These are phyloP conservation scores for Bacidia rubella DNA, from an alignment of 495 filamentous ascomycete genomes.

Conservation along the genomic window DNA sequence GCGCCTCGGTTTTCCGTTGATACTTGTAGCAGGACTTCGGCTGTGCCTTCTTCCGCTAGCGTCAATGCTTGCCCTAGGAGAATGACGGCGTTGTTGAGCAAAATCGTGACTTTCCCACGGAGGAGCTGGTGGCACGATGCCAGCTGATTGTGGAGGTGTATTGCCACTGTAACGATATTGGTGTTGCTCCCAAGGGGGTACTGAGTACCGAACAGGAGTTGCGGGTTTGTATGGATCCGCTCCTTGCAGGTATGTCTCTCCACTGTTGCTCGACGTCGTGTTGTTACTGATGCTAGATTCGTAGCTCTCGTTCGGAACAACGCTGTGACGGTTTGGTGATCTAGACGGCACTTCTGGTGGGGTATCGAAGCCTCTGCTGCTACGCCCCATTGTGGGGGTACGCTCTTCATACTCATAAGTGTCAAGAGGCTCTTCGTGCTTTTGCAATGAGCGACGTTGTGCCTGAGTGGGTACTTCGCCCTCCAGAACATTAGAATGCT, in stretches of 20 bases:
- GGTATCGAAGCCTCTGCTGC: conserved; percentile 8
- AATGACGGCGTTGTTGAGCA: conserved; percentile 1
- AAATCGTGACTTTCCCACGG: conserved; percentile 11
- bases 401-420: not conserved
- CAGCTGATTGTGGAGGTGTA: conserved; percentile 4
- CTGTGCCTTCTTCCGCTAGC: conserved; percentile 9
- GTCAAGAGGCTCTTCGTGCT: not conserved
- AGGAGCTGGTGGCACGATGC: conserved; percentile 9
- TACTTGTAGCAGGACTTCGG: conserved; percentile 18
- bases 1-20: conserved; percentile 17
- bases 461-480: conserved; percentile 14
- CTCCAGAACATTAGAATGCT: conserved; percentile 18
- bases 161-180: conserved; percentile 10
- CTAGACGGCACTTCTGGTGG: conserved; percentile 11
- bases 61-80: conserved; percentile 9
- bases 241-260: conserved; percentile 4
- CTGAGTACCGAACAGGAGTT: not conserved
- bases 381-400: not conserved
- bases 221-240: conserved; percentile 3
- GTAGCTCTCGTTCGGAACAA: conserved; percentile 5
- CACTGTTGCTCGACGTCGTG: conserved; percentile 11
- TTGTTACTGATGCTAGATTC: conserved; percentile 12
- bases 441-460: conserved; percentile 14
- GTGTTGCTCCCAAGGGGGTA: conserved; percentile 14
- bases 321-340: conserved; percentile 8